Base-by-base conservation (phyloP, 768 basidiomycete genomes). In the Neoboletus magnificus region DNA sequence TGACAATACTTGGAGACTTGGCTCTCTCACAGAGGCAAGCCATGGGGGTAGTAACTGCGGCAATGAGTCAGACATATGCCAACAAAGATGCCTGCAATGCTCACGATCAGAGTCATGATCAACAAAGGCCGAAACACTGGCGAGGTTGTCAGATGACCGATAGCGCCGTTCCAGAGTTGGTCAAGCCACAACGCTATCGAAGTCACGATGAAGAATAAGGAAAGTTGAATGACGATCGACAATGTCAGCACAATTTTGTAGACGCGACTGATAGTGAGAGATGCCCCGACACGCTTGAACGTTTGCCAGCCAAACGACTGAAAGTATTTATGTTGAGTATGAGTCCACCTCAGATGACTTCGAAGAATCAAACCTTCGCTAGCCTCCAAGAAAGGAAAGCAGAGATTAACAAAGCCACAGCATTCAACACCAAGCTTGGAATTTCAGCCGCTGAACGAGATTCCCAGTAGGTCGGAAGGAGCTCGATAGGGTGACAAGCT, bases 221-320 rank as follows among this genome's bases (percentile, higher is more conserved):
- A 82, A n/a, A 92, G 73, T 63, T 91, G 90, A 47, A 91, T 82
- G 39, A 80, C 76, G 61, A 88, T 87, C 7, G 87, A 89, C 53
- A 91, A 72, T 16, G 78, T 73, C 39, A 91, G 77, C 53, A 90
- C 84, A 45, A 84, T 73, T 68, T 83, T 87, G 77, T 92, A 92
- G 56, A 88, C 70, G 35, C 84, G 80, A 69, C 87, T 88, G 71
- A 92, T 89, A 12, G 76, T 35, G 15, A 35, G 13, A 35, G 33
- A 35, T 35, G 33, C 33, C 36, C 90, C 89, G 49, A 91, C 83
- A 54, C 89, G 86, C 70, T 90, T 90, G 79, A 91, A 93, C 0
- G 89, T 93, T 70, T 89, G 87, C 89, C 89, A 93, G 42, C 90
- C 87, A 67, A 89, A 92, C 16, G 78, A 64, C 87, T 89, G 6